Percentiles rank a stretch among this genome's conserved stretches.
Evolutionary conservation across 495 filamentous ascomycete genomes (phyloP).

Genomic region (Penicillium roqueforti): DNA sequence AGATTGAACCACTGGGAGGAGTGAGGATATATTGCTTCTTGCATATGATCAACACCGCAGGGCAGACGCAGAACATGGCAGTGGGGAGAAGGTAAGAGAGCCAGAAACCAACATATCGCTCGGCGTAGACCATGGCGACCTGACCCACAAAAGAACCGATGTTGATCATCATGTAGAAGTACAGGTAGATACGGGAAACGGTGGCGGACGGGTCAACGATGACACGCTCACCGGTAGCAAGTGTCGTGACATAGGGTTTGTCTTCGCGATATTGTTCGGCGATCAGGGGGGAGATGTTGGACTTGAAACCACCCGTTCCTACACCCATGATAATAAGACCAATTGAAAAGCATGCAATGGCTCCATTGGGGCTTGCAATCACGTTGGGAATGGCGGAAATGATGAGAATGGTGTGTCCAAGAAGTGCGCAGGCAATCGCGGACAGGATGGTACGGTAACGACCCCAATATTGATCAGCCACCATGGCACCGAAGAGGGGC

Average conservation of each 20-base stretch:
- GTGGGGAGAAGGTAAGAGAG: slow-evolving; percentile 69
- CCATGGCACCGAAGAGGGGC: slow-evolving; percentile 63
- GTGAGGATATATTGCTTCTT: slow-evolving; percentile 54
- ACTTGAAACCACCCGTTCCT: slow-evolving; percentile 57
- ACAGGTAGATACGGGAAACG: slow-evolving; percentile 36
- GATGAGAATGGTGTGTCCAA: slow-evolving; percentile 62
- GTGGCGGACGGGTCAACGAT: slow-evolving; percentile 68
- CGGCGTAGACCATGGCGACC: slow-evolving; percentile 34
- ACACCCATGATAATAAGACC: slow-evolving; percentile 56
- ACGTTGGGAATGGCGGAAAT: slow-evolving; percentile 53
- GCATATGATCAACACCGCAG: slow-evolving; percentile 58
- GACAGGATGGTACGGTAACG: slow-evolving; percentile 56
- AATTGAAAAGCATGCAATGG: slow-evolving; percentile 56
- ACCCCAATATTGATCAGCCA: slow-evolving; percentile 59
- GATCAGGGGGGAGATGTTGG: slow-evolving; percentile 58
- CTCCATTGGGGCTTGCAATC: slow-evolving; percentile 20
- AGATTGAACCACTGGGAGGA: slow-evolving; percentile 60
- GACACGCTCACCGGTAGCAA: slow-evolving; percentile 56
- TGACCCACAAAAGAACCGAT: slow-evolving; percentile 38
- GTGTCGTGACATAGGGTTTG: slow-evolving; percentile 39
- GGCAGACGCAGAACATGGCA: slow-evolving; percentile 53
- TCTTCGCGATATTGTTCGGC: slow-evolving; percentile 49
- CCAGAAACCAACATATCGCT: slow-evolving; percentile 72
- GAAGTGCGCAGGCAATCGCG: slow-evolving; percentile 51
- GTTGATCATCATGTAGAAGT: slow-evolving; percentile 56